Conservation (phyloP, 2,329 filamentous ascomycete genomes). For the Colletotrichum sp. region DNA sequence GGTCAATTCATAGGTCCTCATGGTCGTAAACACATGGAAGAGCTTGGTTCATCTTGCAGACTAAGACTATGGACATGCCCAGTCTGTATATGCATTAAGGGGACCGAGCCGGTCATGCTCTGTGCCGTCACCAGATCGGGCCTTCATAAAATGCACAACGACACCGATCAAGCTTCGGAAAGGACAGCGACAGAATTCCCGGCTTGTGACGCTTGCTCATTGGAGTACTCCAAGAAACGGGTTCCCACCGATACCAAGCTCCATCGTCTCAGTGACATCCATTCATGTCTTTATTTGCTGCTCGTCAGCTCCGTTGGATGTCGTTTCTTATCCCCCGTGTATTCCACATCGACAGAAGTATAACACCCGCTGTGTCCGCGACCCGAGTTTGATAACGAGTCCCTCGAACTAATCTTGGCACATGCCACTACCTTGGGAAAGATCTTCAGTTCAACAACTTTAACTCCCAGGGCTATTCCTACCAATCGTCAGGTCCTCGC, state of each 20-base stretch:
- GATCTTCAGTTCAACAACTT: neutral
- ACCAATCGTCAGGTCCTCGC: neutral
- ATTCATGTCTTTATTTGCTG: rapidly evolving
- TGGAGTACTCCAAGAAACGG: rapidly evolving
- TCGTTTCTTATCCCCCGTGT: rapidly evolving
- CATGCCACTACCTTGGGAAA: neutral
- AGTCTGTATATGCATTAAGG: neutral
- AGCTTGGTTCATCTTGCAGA: neutral
- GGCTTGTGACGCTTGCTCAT: too few species aligned
- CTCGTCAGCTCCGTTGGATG: rapidly evolving
- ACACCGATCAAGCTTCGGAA: neutral
- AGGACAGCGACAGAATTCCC: too few species aligned
- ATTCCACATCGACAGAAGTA: rapidly evolving
- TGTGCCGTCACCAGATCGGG: neutral
- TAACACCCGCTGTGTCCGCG: neutral
- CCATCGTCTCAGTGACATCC: neutral
- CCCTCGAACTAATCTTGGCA: neutral
- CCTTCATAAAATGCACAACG: neutral
- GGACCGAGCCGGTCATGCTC: neutral
- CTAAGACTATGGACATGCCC: neutral
- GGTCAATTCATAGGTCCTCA: neutral
- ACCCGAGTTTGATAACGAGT: rapidly evolving
- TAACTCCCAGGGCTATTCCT: neutral
- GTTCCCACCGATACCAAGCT: neutral
- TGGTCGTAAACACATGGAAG: neutral